Evolutionary conservation across 2,329 filamentous ascomycete species (phyloP), one percentile per base, ranked within the genome.

Genomic region (Penicillium sp.): DNA sequence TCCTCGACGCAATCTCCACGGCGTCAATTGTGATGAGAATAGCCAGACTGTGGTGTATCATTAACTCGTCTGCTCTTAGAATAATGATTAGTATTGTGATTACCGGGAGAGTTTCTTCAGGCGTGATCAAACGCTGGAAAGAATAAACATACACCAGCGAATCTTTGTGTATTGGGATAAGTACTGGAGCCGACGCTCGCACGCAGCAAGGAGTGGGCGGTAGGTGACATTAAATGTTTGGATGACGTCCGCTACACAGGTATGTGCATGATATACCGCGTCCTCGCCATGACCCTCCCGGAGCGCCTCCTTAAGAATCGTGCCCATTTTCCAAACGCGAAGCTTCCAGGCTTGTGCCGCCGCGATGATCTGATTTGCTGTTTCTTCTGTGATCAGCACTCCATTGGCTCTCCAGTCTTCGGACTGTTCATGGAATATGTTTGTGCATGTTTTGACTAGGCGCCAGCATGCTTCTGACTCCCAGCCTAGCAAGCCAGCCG

Each of bases 401-500:
- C 62, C 57, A 26, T 63, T 53, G 16, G 47, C 47, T n/a, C 59
- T 61, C 63, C 64, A 67, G 4, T 58, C 54, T 49, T 65, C 58
- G 1, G 61, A 65, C 24, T 63, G 47, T n/a, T 60, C 60, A 29
- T 65, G 61, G 42, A 69, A 68, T 10, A 66, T 60, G 24, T 59
- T 60, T 0, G 60, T 60, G 21, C 65, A 65, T 12, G 60, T 60
- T 31, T 59, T 58, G 5, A 66, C 63, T 16, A 67, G 49, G 4
- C 62, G 60, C 67, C 67, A 69, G 6, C 60, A 55, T 23, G 64
- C 51, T 48, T 69, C 66, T 10, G 52, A 47, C 9, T 58, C 59
- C 31, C 59, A 63, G 15, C 65, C 65, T 12, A 66, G 52, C 9
- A 76, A 56, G 0, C 73, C 73, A 1, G 74, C 74, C 0, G 73